Percentiles rank a stretch among this genome's conserved stretches.
Evolutionary conservation across 768 basidiomycete genomes (phyloP).

Genomic region (Pulveroboletus sp.): DNA sequence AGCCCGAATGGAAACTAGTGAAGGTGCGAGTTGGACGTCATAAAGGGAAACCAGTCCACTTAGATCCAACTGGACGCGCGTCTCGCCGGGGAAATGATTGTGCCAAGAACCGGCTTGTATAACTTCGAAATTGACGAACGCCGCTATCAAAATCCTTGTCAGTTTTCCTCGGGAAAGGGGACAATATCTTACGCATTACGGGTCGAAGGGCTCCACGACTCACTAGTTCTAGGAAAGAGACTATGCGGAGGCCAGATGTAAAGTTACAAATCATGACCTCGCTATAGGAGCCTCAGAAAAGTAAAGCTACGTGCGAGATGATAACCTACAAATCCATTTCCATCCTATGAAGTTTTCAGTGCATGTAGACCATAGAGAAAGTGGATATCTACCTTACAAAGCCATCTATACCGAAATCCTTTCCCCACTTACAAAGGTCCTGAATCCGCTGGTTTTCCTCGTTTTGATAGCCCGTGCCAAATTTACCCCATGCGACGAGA

Average conservation of each 20-base stretch:
- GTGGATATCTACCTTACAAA: neutral
- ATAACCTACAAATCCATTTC: constrained; percentile 1
- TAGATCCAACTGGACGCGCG: neutral
- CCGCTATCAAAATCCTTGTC: neutral
- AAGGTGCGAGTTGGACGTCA: neutral
- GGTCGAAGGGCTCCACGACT: neutral
- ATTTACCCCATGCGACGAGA: neutral
- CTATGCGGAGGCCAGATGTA: neutral
- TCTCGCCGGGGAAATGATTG: neutral
- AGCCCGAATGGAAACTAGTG: neutral
- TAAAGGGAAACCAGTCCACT: neutral
- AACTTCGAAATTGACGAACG: neutral
- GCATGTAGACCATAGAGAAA: neutral
- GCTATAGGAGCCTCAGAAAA: neutral
- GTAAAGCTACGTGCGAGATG: neutral
- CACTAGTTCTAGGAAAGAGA: neutral
- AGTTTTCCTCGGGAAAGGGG: neutral
- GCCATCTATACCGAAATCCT: neutral
- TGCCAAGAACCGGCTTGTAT: neutral
- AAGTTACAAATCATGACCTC: neutral
- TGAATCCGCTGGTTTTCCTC: neutral
- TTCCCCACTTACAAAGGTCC: neutral
- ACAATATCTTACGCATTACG: neutral
- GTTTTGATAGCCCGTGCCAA: neutral
- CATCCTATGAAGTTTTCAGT: neutral